Conservation (phyloP, 257 asterid genomes). For the Mentha longifolia region DNA sequence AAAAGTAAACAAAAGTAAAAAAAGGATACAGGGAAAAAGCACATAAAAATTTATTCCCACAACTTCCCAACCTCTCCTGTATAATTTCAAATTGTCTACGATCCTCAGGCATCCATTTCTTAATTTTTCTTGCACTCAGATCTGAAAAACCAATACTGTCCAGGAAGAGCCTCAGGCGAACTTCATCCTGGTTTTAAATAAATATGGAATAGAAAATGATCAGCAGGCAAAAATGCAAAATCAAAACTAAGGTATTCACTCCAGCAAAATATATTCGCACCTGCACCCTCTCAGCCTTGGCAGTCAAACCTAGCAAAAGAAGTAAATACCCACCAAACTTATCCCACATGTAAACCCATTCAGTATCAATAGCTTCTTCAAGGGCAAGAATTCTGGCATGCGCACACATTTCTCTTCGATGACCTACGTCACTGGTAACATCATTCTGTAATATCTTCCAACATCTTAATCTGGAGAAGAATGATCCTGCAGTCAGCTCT, state of each 20-base stretch:
- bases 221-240: constrained; percentile 25
- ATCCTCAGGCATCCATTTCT: constrained; percentile 99
- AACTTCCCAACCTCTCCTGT: constrained; percentile 82
- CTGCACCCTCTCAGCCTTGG: constrained; percentile 99
- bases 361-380: constrained; percentile 99
- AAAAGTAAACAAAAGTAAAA: constrained; percentile 18
- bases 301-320: constrained; percentile 97
- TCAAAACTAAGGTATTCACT: constrained; percentile 13
- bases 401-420: constrained; percentile 97
- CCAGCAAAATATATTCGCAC: constrained; percentile 42
- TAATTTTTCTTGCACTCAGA: constrained; percentile 93
- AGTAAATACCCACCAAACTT: constrained; percentile 98
- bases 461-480: constrained; percentile 63
- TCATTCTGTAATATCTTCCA: constrained; percentile 69
- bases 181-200: constrained; percentile 77
- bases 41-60: constrained; percentile 13
- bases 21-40: constrained; percentile 27
- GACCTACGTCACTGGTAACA: constrained; percentile 79
- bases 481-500: constrained; percentile 90
- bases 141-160: constrained; percentile 98
- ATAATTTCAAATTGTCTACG: constrained; percentile 92
- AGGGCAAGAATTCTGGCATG: constrained; percentile 97
- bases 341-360: constrained; percentile 99
- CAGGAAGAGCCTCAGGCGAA: constrained; percentile 91
- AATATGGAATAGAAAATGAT: neutral